A percentile compares a stretch with the other conserved stretches of the same genome.
These are phyloP conservation scores for Botrytis pseudocinerea DNA, from an alignment of 2,329 filamentous ascomycete genomes.

Conservation along the genomic window DNA sequence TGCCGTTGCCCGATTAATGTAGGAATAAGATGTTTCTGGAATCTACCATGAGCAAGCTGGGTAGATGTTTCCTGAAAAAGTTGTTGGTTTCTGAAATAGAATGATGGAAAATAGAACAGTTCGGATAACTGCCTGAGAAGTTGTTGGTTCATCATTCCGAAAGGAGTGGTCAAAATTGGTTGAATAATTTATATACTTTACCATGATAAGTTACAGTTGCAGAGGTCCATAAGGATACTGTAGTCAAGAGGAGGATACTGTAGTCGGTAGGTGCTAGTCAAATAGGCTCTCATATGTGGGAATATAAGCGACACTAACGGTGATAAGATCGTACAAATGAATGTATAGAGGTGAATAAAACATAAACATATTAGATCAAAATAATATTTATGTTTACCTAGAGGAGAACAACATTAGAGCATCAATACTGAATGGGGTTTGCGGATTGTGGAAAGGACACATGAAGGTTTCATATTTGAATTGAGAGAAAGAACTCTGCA, in stretches of 20 bases:
- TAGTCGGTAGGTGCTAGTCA: background rate
- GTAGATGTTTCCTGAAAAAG: background rate
- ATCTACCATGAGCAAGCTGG: background rate
- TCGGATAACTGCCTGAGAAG: background rate
- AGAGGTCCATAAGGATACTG: background rate
- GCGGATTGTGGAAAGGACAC: background rate
- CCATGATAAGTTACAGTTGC: background rate
- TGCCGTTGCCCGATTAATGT: background rate
- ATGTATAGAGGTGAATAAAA: constrained; percentile 10
- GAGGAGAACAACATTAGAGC: background rate
- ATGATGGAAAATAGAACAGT: background rate
- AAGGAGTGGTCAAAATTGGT: background rate
- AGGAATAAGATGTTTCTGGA: background rate
- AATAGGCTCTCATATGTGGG: background rate
- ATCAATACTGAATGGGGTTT: background rate
- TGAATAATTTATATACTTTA: background rate
- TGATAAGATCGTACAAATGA: background rate
- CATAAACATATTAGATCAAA: background rate
- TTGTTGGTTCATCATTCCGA: background rate
- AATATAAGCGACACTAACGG: background rate
- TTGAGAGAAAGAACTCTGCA: background rate
- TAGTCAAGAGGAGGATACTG: background rate
- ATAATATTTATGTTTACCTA: background rate
- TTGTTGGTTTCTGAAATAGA: background rate
- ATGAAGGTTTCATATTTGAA: background rate